Evolutionary conservation across 139 green algal genomes (phyloP).

Genomic region (Volvox reticuliferus): DNA sequence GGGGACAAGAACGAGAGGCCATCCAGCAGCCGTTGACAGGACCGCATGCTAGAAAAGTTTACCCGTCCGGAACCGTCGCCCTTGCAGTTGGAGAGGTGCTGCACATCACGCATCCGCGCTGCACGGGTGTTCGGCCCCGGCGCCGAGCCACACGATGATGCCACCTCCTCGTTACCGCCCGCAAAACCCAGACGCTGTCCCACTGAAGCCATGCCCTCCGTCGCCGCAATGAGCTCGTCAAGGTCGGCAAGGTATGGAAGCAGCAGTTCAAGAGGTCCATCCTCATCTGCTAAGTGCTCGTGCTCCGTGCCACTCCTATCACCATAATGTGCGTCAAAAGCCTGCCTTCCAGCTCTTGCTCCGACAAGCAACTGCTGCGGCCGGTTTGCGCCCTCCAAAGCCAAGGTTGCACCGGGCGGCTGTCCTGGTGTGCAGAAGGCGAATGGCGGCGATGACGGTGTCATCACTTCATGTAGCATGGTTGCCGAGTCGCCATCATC

Average conservation of each 20-base stretch:
- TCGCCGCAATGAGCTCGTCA: conserved; percentile 32
- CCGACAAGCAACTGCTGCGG: background rate
- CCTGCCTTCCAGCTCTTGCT: background rate
- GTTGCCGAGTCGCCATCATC: background rate
- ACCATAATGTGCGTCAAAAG: background rate
- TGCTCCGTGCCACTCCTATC: background rate
- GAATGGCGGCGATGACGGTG: background rate
- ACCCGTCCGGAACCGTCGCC: background rate
- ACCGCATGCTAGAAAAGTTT: background rate
- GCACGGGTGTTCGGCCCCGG: conserved; percentile 16
- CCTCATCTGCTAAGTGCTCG: background rate
- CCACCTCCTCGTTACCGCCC: background rate
- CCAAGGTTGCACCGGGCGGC: background rate
- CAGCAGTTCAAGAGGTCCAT: conserved; percentile 15
- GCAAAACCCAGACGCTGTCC: background rate
- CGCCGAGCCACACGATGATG: conserved; percentile 22
- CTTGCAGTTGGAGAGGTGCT: background rate
- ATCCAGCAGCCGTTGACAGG: background rate
- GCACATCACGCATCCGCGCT: conserved; percentile 5
- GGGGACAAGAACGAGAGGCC: conserved; percentile 33
- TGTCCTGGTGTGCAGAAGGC: background rate
- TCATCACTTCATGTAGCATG: background rate
- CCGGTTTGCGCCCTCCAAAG: background rate
- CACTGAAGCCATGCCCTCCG: conserved; percentile 5
- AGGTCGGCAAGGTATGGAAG: conserved; percentile 12